Conservation (phyloP, 768 basidiomycete species). For the Russula abietina region DNA sequence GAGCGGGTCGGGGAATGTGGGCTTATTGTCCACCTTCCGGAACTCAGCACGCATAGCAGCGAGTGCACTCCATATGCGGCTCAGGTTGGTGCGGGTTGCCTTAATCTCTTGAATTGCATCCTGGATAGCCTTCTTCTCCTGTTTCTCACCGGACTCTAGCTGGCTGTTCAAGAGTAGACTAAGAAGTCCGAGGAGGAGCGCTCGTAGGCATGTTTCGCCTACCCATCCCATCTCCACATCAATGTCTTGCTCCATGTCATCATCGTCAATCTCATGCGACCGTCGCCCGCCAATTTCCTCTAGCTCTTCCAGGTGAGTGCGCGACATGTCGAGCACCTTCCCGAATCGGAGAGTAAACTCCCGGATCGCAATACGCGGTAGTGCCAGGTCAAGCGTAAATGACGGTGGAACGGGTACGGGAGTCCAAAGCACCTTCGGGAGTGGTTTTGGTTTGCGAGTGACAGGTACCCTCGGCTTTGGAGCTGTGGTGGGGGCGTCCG, state of each 20-base stretch:
- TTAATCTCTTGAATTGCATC: slow-evolving; percentile 48
- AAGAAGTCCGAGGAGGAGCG: slow-evolving; percentile 57
- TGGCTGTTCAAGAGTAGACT: slow-evolving; percentile 43
- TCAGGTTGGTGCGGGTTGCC: slow-evolving; percentile 48
- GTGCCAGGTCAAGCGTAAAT: slow-evolving; percentile 43
- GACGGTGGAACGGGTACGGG: slow-evolving; percentile 35
- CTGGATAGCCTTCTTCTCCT: slow-evolving; percentile 38
- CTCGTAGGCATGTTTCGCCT: slow-evolving; percentile 57
- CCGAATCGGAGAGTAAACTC: slow-evolving; percentile 69
- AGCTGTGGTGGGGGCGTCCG: slow-evolving; percentile 11
- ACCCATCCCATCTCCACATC: slow-evolving; percentile 47
- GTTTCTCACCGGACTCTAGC: slow-evolving; percentile 26
- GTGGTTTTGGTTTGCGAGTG: slow-evolving; percentile 27
- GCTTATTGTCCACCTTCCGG: slow-evolving; percentile 14
- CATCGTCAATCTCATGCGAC: slow-evolving; percentile 36
- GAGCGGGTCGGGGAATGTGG: slow-evolving; percentile 52
- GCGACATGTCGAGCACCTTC: slow-evolving; percentile 43
- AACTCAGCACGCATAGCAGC: slow-evolving; percentile 40
- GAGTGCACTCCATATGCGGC: slow-evolving; percentile 57
- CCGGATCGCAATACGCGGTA: slow-evolving; percentile 63
- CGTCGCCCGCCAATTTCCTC: slow-evolving; percentile 35
- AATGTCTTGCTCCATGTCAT: slow-evolving; percentile 22
- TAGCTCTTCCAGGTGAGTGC: slow-evolving; percentile 60
- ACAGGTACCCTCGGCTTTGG: slow-evolving; percentile 20
- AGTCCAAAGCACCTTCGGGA: slow-evolving; percentile 52